Conservation (phyloP, 441 rosid species). For the Gossypium trilobum region DNA sequence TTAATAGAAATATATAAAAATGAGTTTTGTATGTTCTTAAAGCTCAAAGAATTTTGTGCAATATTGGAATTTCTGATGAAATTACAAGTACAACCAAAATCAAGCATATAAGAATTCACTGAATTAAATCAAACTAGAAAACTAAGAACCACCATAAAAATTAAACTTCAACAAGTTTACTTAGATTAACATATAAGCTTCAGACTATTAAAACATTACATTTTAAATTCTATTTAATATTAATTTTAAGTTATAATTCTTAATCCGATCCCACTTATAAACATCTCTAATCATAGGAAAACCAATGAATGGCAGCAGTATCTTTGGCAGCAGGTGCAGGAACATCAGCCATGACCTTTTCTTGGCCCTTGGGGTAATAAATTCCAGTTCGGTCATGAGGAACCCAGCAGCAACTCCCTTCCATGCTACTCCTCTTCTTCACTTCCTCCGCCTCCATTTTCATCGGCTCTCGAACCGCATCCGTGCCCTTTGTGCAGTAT, state of each 20-base stretch:
- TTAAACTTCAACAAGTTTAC: too few relatives aligned
- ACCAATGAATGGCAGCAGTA: not conserved
- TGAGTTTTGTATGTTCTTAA: too few relatives aligned
- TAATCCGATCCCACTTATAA: not conserved
- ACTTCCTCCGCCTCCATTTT: conserved; percentile 28
- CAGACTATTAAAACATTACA: too few relatives aligned
- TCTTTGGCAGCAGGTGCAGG: conserved; percentile 30
- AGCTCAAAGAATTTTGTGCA: too few relatives aligned
- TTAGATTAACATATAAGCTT: too few relatives aligned
- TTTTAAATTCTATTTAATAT: too few relatives aligned
- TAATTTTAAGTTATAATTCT: not conserved
- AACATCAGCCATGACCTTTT: conserved; percentile 36
- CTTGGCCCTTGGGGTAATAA: conserved; percentile 50
- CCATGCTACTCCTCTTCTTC: conserved; percentile 14
- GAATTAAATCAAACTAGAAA: too few relatives aligned
- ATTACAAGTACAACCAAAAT: too few relatives aligned
- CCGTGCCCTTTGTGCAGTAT: conserved; percentile 23
- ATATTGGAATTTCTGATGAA: too few relatives aligned
- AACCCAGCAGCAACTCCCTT: conserved; percentile 30
- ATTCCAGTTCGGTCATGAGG: conserved; percentile 39
- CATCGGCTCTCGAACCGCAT: conserved; percentile 18
- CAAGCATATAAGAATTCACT: too few relatives aligned
- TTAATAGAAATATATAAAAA: too few relatives aligned
- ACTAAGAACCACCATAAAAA: too few relatives aligned
- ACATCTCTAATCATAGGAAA: not conserved